phyloP scores from a whole-genome alignment of 2,329 filamentous ascomycete genomes.

The Arthrinium phaeospermum region DNA sequence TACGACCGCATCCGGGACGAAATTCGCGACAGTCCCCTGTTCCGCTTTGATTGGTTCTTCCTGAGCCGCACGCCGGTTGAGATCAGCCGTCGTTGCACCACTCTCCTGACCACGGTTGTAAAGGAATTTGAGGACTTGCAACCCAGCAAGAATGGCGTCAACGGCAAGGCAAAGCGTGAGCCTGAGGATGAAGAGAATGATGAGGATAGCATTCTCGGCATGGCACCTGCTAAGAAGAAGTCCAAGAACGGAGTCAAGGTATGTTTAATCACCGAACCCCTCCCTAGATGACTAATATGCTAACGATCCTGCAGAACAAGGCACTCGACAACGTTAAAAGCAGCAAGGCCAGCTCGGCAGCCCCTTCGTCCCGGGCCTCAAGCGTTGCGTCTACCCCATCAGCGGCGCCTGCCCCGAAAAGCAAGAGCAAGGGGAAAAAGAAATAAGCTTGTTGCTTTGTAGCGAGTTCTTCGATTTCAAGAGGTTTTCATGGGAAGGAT shows the following conservation, averaged over 20 bases:
- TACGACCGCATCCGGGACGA: slow-evolving; percentile 97
- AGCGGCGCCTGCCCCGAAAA: slow-evolving; percentile 47
- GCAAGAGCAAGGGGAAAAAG: slow-evolving; percentile 58
- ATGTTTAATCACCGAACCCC: slow-evolving; percentile 41
- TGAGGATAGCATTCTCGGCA: slow-evolving; percentile 79
- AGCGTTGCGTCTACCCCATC: slow-evolving; percentile 83
- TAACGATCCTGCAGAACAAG: slow-evolving; percentile 73
- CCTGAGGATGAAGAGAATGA: slow-evolving; percentile 83
- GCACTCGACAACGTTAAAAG: slow-evolving; percentile 87
- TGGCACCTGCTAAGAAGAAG: slow-evolving; percentile 93
- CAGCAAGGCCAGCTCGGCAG: slow-evolving; percentile 76
- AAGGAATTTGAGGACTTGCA: slow-evolving; percentile 85
- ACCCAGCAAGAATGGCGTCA: slow-evolving; percentile 62
- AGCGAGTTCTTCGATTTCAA: slow-evolving; percentile 6
- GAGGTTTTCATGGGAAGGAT: slow-evolving; percentile 3
- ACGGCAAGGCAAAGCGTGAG: slow-evolving; percentile 77
- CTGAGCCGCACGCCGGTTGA: slow-evolving; percentile 92
- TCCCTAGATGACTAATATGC: slow-evolving; percentile 25
- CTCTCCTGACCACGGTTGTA: slow-evolving; percentile 90
- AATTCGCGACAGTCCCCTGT: slow-evolving; percentile 90
- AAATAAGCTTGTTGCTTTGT: slow-evolving; percentile 44
- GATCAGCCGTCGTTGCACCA: slow-evolving; percentile 90
- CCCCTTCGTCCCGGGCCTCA: slow-evolving; percentile 77
- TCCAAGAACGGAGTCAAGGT: slow-evolving; percentile 88
- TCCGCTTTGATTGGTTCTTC: slow-evolving; percentile 99